Base-by-base conservation (phyloP, 2,329 filamentous ascomycete species). In the Hirsutella thompsonii region DNA sequence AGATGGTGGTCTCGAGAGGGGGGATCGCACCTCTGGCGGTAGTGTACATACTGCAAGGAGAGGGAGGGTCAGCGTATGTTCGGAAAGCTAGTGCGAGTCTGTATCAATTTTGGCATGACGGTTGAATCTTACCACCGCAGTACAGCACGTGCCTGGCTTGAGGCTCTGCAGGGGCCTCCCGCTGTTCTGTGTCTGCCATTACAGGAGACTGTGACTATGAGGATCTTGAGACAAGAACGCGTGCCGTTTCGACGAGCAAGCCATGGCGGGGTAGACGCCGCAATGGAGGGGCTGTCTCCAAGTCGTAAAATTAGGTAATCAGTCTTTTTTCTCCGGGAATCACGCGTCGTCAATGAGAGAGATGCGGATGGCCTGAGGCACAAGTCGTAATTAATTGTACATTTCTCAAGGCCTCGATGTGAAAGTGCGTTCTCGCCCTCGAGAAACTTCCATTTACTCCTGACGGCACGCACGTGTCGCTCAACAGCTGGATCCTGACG, bases 11-110 rank as follows among this genome's bases (percentile, higher is more conserved):
- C n/a, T n/a, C n/a, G n/a, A n/a, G n/a, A n/a, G 19, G 35, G 38
- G 37, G 13, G 38, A 45, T 14, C 57, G 46, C 69, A 80, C 76
- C 72, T 81, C 77, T 41, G 77, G 76, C 29, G 77, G 77, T 42
- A 81, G 63, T 44, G 73, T 73, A 62, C 77, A 81, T 38, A 81
- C 77, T 81, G 49, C 36, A 49, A 47, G 21, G 30, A 16, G 20
- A 33, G 26, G 20, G 42, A 33, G 42, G 48, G 35, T 41, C 40
- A 42, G 49, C 38, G 26, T 42, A 43, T 20, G 29, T n/a, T n/a
- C 16, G 8, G 29, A 8, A 21, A 35, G 42, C 21, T 36, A 38
- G 32, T 13, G 16, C 8, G 8, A n/a, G 10, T 6, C 11, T 26
- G 23, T 6, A 26, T 11, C 6, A 6, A 6, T 26, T 6, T 6